Evolutionary conservation across 176 grass and related monocot genomes (phyloP).

Genomic region (Oryza punctata): DNA sequence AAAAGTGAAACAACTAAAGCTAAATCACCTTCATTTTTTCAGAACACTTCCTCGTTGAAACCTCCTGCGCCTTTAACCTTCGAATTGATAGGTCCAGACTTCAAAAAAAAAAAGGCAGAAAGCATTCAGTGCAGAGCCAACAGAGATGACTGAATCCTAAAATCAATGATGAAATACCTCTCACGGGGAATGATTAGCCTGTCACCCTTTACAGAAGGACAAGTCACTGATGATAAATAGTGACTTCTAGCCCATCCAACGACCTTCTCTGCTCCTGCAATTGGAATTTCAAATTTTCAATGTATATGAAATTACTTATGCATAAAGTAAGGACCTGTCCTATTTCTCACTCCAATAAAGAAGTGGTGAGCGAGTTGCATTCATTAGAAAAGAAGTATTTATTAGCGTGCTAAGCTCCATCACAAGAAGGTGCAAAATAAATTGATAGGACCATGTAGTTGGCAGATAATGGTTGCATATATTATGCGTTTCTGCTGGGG

Average conservation of each 20-base stretch:
- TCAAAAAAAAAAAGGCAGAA: constrained; percentile 21
- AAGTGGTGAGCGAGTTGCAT: constrained; percentile 2
- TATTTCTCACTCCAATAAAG: constrained; percentile 14
- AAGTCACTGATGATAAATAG: constrained; percentile 65
- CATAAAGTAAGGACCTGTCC: constrained; percentile 5
- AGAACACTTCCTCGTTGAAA: constrained; percentile 51
- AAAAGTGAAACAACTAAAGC: constrained; percentile 32
- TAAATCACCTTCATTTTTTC: constrained; percentile 71
- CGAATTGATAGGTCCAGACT: constrained; percentile 84
- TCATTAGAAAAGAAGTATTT: constrained; percentile 14
- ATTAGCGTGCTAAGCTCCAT: constrained; percentile 18
- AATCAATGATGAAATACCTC: constrained; percentile 60
- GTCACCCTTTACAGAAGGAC: constrained; percentile 65
- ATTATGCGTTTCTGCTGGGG: constrained; percentile 12
- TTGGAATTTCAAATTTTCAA: constrained; percentile 1
- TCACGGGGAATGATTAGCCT: constrained; percentile 73
- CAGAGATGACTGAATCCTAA: constrained; percentile 34
- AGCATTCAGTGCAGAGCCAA: constrained; percentile 13
- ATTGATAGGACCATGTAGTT: neutral
- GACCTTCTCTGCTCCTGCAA: constrained; percentile 80
- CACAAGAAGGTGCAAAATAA: constrained; percentile 16
- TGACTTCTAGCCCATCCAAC: constrained; percentile 93
- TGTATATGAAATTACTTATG: constrained; percentile 18
- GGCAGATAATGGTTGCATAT: neutral
- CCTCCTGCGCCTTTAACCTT: constrained; percentile 71